Conservation (phyloP, 129 eudicot genomes). For the Smallanthus sonchifolius region DNA sequence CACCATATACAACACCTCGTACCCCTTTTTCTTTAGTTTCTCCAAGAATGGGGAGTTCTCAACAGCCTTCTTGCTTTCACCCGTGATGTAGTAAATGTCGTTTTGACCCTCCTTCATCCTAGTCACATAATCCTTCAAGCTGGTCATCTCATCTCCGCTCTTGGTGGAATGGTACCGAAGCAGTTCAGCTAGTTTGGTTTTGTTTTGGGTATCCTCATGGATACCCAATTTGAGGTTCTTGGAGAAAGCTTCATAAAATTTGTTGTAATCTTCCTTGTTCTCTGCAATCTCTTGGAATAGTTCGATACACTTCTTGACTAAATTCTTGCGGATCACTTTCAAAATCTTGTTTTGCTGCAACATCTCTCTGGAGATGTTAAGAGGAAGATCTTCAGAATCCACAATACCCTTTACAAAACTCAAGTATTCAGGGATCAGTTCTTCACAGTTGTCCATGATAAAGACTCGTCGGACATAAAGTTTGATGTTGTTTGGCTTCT, state of each 20-base stretch:
- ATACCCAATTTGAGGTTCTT: conserved; percentile 49
- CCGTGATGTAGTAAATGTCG: conserved; percentile 56
- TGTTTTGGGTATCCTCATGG: conserved; percentile 50
- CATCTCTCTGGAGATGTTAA: conserved; percentile 45
- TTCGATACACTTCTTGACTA: conserved; percentile 49
- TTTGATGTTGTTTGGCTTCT: conserved; percentile 57
- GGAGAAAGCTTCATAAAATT: conserved; percentile 46
- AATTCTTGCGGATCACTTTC: conserved; percentile 46
- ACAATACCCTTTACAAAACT: conserved; percentile 51
- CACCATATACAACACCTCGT: conserved; percentile 49
- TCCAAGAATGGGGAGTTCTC: conserved; percentile 58
- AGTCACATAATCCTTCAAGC: conserved; percentile 63
- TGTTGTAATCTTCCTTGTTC: conserved; percentile 45
- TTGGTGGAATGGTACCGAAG: conserved; percentile 57
- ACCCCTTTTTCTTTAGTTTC: conserved; percentile 51
- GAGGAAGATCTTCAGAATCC: conserved; percentile 50
- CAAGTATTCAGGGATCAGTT: conserved; percentile 43
- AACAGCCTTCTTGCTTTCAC: conserved; percentile 55
- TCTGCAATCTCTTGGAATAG: conserved; percentile 45
- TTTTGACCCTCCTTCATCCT: conserved; percentile 57
- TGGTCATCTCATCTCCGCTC: conserved; percentile 60
- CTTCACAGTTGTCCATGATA: conserved; percentile 57
- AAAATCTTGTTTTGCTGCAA: conserved; percentile 47
- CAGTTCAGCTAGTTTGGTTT: conserved; percentile 46
- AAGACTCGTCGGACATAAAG: conserved; percentile 52